Evolutionary conservation across 1,139 yeast species (phyloP).

Genomic region (Lodderomyces margitis): DNA sequence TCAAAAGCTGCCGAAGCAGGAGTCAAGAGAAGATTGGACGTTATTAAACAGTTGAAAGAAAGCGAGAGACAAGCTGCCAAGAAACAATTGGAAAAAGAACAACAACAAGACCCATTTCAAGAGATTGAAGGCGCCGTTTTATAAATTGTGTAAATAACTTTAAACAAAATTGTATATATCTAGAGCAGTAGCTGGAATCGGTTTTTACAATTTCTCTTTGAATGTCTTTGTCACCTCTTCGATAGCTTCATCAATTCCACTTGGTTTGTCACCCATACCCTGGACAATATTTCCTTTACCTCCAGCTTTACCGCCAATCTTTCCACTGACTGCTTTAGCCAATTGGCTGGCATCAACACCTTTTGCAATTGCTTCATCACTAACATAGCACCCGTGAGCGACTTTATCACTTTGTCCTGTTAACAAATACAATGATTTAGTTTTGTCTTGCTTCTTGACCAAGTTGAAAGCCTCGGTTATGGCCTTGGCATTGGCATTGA

Average conservation of each 20-base stretch:
- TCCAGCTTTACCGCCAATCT: constrained; percentile 96
- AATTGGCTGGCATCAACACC: constrained; percentile 76
- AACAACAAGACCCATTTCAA: background rate
- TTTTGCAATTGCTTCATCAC: constrained; percentile 66
- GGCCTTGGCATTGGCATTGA: constrained; percentile 88
- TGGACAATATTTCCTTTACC: constrained; percentile 96
- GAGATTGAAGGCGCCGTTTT: background rate
- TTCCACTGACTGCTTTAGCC: constrained; percentile 65
- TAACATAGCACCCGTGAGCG: constrained; percentile 92
- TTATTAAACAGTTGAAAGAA: constrained; percentile 22
- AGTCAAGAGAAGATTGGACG: constrained; percentile 50
- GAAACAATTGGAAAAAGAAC: background rate
- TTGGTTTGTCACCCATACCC: constrained; percentile 89
- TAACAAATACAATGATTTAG: constrained; percentile 77
- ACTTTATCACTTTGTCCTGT: constrained; percentile 77
- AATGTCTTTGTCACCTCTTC: constrained; percentile 62
- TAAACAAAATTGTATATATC: constrained; percentile 5
- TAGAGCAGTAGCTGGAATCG: background rate
- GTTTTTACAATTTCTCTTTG: constrained; percentile 49
- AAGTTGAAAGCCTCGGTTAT: constrained; percentile 87
- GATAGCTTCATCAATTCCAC: constrained; percentile 70
- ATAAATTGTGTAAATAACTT: background rate
- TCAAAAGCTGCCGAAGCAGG: constrained; percentile 87
- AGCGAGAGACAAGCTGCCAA: constrained; percentile 3
- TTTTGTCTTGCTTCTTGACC: constrained; percentile 74